These are phyloP conservation scores for Lolium perenne DNA, from an alignment of 176 grass and related monocot genomes.

Conservation along the genomic window DNA sequence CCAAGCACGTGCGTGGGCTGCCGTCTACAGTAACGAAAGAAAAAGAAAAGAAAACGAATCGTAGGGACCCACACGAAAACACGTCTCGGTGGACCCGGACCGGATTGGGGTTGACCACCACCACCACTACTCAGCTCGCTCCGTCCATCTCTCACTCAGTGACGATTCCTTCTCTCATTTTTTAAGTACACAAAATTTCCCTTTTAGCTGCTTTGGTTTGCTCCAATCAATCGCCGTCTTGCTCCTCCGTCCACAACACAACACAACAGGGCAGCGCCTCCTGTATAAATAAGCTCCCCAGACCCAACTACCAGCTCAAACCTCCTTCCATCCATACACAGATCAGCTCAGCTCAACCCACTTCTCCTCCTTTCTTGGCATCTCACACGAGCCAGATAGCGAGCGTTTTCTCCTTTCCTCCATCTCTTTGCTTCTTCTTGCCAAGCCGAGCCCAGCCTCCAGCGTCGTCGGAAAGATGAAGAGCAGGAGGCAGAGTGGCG, in stretches of 20 bases:
- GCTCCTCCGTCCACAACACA: neutral
- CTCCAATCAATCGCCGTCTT: neutral
- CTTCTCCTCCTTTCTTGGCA: neutral
- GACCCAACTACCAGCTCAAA: neutral
- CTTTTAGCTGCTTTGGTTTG: neutral
- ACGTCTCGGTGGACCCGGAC: neutral
- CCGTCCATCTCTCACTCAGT: neutral
- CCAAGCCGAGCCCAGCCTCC: neutral
- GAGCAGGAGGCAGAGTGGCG: constrained; percentile 56
- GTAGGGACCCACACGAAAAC: neutral
- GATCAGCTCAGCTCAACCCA: neutral
- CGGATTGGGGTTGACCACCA: neutral
- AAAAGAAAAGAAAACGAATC: neutral
- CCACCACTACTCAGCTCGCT: neutral
- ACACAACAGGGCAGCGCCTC: no score
- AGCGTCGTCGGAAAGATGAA: constrained; percentile 38
- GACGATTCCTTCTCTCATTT: neutral
- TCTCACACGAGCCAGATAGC: no score
- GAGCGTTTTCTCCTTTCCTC: neutral
- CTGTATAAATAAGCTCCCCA: constrained; percentile 7
- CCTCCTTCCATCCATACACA: neutral
- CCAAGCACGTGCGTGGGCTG: neutral
- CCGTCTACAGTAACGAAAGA: neutral
- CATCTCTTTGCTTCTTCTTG: neutral
- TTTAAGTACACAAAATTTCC: neutral